Base-by-base conservation (phyloP, 2,329 filamentous ascomycete species). In the Pseudocercospora cruenta region DNA sequence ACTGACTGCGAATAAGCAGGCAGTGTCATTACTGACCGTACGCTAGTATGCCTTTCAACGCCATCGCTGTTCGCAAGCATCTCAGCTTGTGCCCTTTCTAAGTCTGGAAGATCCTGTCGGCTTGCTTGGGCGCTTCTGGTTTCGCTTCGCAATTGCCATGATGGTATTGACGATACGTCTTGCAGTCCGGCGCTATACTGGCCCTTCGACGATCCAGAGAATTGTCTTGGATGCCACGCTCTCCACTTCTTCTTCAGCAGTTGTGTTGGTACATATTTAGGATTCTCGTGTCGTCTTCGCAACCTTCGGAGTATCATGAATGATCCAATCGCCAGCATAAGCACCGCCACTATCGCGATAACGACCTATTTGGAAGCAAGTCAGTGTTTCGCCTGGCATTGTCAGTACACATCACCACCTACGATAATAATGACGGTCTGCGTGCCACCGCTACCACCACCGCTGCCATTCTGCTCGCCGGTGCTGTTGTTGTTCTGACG, bases 21-120 rank as follows among this genome's bases (percentile, higher is more conserved):
- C 2, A 99, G 82, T 0, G 95, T 98, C 86, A 97, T 95, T 63
- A 98, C 89, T n/a, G 93, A 96, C 63, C 94, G 90, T 54, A 98
- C 85, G 8, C 92, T 96, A 0, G 92, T 93, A 73, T 94, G 91
- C 33, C 94, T 87, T 76, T 94, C 91, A 12, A 97, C 87, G 3
- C 80, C 82, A 24, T 78, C 78, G 26, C 64, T 61, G 39, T 62
- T 58, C 12, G 65, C 63, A 36, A 64, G 69, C 67, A 71, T 68
- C 62, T 33, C 66, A 28, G 63, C 70, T 54, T 75, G 70, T 26
- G 65, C 67, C 26, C 68, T 66, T 63, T 73, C 68, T n/a, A 73
- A n/a, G 58, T 73, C 71, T 16, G 68, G 62, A 8, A 74, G 45
- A 33, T 72, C 62, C 36, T 70, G 65, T 26, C 69, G 58, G 58